Base-by-base conservation (phyloP, 257 asterid genomes). In the Penstemon davidsonii region DNA sequence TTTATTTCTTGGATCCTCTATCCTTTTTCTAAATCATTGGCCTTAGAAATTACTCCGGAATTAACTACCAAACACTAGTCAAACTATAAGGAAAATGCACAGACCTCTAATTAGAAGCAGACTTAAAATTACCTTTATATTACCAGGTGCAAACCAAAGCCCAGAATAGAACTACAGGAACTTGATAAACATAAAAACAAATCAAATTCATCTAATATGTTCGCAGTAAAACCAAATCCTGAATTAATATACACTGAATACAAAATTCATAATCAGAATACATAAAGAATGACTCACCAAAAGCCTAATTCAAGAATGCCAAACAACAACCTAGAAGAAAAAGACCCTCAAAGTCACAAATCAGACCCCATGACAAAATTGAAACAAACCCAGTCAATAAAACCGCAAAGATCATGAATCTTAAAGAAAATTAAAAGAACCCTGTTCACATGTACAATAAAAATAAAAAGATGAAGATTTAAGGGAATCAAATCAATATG, bases 391-490 rank as follows among this genome's bases (percentile, higher is more conserved):
- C 79, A 65, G 69, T 64, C 12, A 66, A 33, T 11, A 76, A 64
- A 68, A 73, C 55, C 78, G 69, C 68, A 67, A 77, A 71, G 87
- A 88, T 81, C 87, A 76, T 64, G 67, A 58, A 75, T 60, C 64
- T 54, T 55, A 33, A 15, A 18, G 47, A 18, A 52, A 59, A 62
- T 25, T 61, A 36, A 62, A 25, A 60, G 67, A 62, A 55, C 55
- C 60, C 66, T 69, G 67, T 68, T 70, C 74, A 18, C 33, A 54
- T 25, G 69, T 4, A 58, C 50, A 67, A 75, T 40, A 11, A 47
- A 56, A 83, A 82, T 81, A 18, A 41, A 68, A 68, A 71, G 56
- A 58, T 55, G 46, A 71, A 10, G 78, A 76, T 71, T 64, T 60
- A 56, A 8, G 7, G 68, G 33, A 25, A 25, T 25, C 33, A 25